Conservation (phyloP, 2,329 filamentous ascomycete species). For the Tolypocladium ovalisporum region DNA sequence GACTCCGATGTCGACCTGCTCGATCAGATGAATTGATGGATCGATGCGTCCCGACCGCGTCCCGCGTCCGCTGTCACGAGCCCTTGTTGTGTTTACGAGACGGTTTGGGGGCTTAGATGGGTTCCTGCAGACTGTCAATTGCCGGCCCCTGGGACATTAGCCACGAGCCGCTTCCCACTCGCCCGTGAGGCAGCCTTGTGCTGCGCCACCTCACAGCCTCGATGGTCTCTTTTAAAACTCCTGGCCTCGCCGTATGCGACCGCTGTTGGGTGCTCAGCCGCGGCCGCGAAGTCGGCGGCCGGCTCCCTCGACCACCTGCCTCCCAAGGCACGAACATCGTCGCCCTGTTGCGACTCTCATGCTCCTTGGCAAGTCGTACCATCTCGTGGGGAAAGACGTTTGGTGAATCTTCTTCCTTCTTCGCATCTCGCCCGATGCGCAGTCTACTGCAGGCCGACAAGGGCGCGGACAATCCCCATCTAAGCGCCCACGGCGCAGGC, state of each 20-base stretch:
- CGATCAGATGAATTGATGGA: constrained; percentile 3
- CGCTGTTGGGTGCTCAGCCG: background rate
- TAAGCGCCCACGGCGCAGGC: background rate
- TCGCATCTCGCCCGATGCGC: background rate
- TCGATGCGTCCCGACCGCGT: background rate
- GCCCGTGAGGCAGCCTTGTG: background rate
- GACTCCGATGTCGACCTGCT: background rate
- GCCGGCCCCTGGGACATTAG: background rate
- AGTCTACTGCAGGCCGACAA: background rate
- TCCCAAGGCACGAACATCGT: background rate
- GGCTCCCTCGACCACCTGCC: background rate
- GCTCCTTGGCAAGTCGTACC: background rate
- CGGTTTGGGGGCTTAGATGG: background rate
- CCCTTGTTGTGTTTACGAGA: background rate
- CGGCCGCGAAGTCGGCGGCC: background rate
- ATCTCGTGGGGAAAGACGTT: background rate
- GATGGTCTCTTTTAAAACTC: background rate
- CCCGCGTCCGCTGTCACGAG: background rate
- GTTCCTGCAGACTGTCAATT: background rate
- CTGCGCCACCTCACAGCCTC: background rate
- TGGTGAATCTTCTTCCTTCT: background rate
- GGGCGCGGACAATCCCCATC: background rate
- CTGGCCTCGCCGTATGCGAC: background rate
- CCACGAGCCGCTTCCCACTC: background rate
- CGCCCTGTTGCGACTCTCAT: background rate